These are phyloP conservation scores for Eruca vesicaria DNA, from an alignment of 441 rosid genomes.

Conservation along the genomic window DNA sequence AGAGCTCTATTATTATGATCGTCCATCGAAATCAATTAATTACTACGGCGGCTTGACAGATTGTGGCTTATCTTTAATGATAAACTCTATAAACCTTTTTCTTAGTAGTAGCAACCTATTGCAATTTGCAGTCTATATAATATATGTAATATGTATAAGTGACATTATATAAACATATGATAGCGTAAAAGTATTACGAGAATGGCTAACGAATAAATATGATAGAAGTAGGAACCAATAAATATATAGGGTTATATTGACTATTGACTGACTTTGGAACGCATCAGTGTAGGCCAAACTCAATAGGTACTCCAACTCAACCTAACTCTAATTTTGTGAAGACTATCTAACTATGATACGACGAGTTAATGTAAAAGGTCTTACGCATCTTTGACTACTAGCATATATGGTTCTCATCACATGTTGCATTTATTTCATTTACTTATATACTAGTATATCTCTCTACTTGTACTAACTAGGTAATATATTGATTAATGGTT, in stretches of 20 bases:
- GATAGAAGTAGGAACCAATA: slow-evolving; percentile 7
- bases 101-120: slow-evolving; percentile 4
- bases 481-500: background rate
- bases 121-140: background rate
- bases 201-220: slow-evolving; percentile 13
- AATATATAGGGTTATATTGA: background rate
- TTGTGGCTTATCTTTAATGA: slow-evolving; percentile 19
- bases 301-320: slow-evolving; percentile 16
- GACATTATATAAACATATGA: slow-evolving; percentile 16
- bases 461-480: background rate
- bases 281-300: slow-evolving; percentile 26
- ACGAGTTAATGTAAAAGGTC: background rate
- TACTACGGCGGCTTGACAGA: slow-evolving; percentile 26
- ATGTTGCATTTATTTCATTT: slow-evolving; percentile 8
- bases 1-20: slow-evolving; percentile 7
- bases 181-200: slow-evolving; percentile 3
- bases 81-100: background rate
- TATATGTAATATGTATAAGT: background rate
- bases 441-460: background rate
- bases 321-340: slow-evolving; percentile 21
- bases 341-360: background rate
- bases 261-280: slow-evolving; percentile 23
- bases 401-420: background rate
- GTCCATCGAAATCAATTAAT: background rate
- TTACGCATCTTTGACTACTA: slow-evolving; percentile 25